Evolutionary conservation across 345 rosid species (phyloP).

Genomic region (Odontarrhena argentea): DNA sequence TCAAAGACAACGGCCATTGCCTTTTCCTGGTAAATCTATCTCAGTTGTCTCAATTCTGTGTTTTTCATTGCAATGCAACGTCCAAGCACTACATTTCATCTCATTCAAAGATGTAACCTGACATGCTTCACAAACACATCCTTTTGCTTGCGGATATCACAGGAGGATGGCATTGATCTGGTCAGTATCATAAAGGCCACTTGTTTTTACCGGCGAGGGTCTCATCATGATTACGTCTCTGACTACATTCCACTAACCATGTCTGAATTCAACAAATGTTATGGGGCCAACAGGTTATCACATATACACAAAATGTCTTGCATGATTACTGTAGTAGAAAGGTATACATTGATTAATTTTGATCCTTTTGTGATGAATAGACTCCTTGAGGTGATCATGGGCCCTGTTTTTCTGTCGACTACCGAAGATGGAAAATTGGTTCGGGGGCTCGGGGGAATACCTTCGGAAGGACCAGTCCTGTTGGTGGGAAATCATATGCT

Average conservation of each 20-base stretch:
- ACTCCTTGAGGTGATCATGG: conserved; percentile 44
- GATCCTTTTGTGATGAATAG: conserved; percentile 22
- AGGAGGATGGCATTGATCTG: conserved; percentile 71
- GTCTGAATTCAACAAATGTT: conserved; percentile 47
- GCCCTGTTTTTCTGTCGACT: conserved; percentile 78
- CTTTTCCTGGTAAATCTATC: conserved; percentile 67
- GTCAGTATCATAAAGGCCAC: conserved; percentile 67
- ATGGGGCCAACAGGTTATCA: conserved; percentile 35
- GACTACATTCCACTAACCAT: conserved; percentile 67
- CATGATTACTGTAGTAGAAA: conserved; percentile 11
- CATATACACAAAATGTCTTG: conserved; percentile 16
- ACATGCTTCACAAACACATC: conserved; percentile 16
- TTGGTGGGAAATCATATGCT: conserved; percentile 85
- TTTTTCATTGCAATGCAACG: conserved; percentile 15
- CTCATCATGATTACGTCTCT: conserved; percentile 48
- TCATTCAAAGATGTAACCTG: conserved; percentile 14
- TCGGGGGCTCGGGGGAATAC: conserved; percentile 73
- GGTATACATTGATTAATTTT: conserved; percentile 18
- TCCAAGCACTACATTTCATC: conserved; percentile 12
- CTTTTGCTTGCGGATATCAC: conserved; percentile 27
- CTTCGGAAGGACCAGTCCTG: conserved; percentile 79
- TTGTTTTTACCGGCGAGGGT: conserved; percentile 61
- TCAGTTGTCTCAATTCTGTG: conserved; percentile 12
- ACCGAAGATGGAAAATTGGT: conserved; percentile 69
- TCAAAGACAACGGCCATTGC: conserved; percentile 64